Conservation (phyloP, 306 rosid genomes). For the Sindora glabra region DNA sequence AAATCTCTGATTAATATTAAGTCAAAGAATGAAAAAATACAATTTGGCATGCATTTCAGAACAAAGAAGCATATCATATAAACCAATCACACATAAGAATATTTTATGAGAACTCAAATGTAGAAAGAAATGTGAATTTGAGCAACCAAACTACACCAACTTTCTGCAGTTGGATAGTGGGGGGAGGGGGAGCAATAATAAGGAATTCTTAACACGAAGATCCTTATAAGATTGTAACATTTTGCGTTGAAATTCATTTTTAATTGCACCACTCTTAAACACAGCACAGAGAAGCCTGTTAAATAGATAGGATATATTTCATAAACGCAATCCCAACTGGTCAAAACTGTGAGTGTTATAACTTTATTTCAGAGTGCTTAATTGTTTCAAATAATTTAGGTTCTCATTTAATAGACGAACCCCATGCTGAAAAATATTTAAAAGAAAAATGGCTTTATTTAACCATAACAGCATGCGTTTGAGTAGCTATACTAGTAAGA, state of each 20-base stretch:
- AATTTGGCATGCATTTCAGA: constrained; percentile 6
- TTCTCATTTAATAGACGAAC: not conserved
- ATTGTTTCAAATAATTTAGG: not conserved
- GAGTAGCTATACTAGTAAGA: not conserved
- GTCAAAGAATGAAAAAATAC: constrained; percentile 33
- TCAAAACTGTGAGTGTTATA: not conserved
- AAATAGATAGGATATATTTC: not conserved
- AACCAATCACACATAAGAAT: constrained; percentile 14
- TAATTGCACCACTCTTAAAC: not conserved
- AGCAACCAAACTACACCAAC: not conserved
- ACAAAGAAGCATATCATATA: constrained; percentile 7
- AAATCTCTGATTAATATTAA: constrained; percentile 30
- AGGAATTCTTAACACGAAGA: not conserved
- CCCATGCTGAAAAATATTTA: not conserved
- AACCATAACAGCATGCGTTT: not conserved
- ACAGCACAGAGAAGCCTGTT: not conserved
- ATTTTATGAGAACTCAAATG: not conserved
- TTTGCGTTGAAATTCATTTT: not conserved
- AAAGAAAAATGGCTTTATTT: not conserved
- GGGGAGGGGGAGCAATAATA: not conserved
- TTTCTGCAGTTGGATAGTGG: not conserved
- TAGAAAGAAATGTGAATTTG: constrained; percentile 1
- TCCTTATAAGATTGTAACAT: not conserved
- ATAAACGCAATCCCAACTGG: not conserved
- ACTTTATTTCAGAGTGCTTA: not conserved